phyloP scores from a whole-genome alignment of 495 filamentous ascomycete genomes.

The Trichoderma asperelloides region DNA sequence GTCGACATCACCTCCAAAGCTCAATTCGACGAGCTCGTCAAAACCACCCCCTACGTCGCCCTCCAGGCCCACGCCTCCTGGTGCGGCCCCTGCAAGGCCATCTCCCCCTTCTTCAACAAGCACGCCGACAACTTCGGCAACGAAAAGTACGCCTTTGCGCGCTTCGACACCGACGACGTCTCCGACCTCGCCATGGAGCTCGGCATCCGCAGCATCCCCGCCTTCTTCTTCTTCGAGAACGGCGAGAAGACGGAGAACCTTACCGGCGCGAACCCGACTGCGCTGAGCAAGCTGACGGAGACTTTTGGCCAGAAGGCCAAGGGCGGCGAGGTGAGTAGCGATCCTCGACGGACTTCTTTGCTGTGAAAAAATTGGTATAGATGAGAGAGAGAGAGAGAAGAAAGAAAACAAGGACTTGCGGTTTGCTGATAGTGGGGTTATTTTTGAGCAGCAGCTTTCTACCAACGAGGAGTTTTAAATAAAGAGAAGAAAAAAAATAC shows the following conservation, averaged over 20 bases:
- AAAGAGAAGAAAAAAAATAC: not conserved
- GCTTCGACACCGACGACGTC: constrained; percentile 48
- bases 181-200: constrained; percentile 38
- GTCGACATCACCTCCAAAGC: constrained; percentile 22
- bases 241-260: constrained; percentile 49
- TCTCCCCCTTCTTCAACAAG: constrained; percentile 49
- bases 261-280: constrained; percentile 27
- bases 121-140: constrained; percentile 38
- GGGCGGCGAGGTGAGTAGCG: constrained; percentile 15
- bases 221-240: constrained; percentile 77
- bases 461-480: constrained; percentile 6
- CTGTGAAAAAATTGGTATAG: not conserved
- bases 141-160: constrained; percentile 44
- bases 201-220: constrained; percentile 56
- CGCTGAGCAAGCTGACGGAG: constrained; percentile 21
- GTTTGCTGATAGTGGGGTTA: not conserved
- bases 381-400: not conserved
- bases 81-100: constrained; percentile 61
- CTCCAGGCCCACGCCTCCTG: constrained; percentile 51
- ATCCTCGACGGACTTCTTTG: not conserved
- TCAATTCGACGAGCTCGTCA: constrained; percentile 26
- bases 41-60: constrained; percentile 30
- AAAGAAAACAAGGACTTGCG: not conserved
- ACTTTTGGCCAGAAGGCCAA: constrained; percentile 25
- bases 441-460: not conserved